Evolutionary conservation across 768 basidiomycete species (phyloP).

Genomic region (Tulasnella sp.): DNA sequence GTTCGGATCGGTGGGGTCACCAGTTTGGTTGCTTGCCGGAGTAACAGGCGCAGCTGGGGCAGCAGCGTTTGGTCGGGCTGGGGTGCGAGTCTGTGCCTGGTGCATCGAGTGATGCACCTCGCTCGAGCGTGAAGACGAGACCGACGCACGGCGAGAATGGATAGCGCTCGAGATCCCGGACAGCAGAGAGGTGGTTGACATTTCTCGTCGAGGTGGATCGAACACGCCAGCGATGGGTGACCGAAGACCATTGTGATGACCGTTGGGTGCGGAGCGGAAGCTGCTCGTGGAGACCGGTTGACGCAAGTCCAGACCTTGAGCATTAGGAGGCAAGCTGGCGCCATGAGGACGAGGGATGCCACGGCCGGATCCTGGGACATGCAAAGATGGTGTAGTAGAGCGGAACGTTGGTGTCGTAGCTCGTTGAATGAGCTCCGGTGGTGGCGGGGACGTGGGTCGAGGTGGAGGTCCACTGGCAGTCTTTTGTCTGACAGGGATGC

Average conservation of each 20-base stretch:
- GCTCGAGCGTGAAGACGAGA: conserved; percentile 45
- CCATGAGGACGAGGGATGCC: conserved; percentile 43
- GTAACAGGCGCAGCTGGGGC: not conserved
- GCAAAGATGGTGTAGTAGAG: conserved; percentile 2
- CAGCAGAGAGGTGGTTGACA: conserved; percentile 56
- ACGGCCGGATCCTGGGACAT: conserved; percentile 8
- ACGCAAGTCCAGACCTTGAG: conserved; percentile 37
- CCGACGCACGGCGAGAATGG: conserved; percentile 65
- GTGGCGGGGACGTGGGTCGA: conserved; percentile 86
- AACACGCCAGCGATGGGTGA: conserved; percentile 7
- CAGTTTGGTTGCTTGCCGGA: conserved; percentile 15
- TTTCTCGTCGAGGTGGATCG: conserved; percentile 28
- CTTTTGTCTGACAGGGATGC: conserved; percentile 39
- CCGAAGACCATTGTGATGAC: conserved; percentile 27
- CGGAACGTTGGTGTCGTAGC: conserved; percentile 77
- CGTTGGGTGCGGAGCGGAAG: conserved; percentile 62
- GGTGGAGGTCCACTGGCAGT: conserved; percentile 58
- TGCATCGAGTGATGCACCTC: conserved; percentile 18
- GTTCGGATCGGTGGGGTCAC: conserved; percentile 66
- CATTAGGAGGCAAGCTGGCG: conserved; percentile 62
- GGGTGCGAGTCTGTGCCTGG: conserved; percentile 14
- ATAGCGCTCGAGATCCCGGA: conserved; percentile 49
- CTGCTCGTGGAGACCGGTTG: conserved; percentile 70
- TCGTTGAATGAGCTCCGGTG: conserved; percentile 81
- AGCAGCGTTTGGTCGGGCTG: not conserved